phyloP scores from a whole-genome alignment of 257 asterid genomes.

The Nicotiana noctiflora region DNA sequence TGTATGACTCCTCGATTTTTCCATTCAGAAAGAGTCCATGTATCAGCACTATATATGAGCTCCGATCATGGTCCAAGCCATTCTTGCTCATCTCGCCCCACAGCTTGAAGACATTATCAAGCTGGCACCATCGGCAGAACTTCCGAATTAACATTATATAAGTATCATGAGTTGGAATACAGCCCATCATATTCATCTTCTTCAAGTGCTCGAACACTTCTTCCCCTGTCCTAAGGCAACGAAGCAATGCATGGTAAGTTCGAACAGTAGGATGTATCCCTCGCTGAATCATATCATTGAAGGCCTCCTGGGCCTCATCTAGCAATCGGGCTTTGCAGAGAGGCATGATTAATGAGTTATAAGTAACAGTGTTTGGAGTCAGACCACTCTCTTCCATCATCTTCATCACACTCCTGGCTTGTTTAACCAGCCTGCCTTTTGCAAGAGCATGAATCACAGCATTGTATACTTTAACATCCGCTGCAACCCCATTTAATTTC shows the following conservation, averaged over 20 bases:
- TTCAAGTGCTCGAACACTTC: conserved; percentile 65
- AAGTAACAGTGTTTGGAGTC: conserved; percentile 50
- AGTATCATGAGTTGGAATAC: conserved; percentile 73
- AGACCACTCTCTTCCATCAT: conserved; percentile 63
- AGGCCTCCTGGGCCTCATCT: conserved; percentile 49
- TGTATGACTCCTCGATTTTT: conserved; percentile 59
- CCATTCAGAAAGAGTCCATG: conserved; percentile 90
- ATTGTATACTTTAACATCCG: conserved; percentile 78
- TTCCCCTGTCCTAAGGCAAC: conserved; percentile 46
- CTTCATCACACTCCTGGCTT: conserved; percentile 65
- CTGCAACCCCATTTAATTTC: conserved; percentile 47
- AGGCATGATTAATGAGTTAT: conserved; percentile 77
- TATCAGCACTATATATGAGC: conserved; percentile 75
- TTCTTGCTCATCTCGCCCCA: conserved; percentile 71
- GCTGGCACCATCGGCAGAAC: conserved; percentile 70
- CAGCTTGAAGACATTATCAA: conserved; percentile 56
- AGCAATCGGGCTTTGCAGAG: conserved; percentile 48
- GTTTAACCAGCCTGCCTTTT: conserved; percentile 50
- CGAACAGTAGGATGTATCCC: conserved; percentile 53
- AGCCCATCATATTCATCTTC: conserved; percentile 47
- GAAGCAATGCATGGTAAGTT: conserved; percentile 77
- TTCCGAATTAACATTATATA: conserved; percentile 78
- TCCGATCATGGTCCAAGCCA: conserved; percentile 79
- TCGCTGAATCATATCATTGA: conserved; percentile 60
- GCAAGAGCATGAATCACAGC: conserved; percentile 83